These are phyloP conservation scores for Candolleomyces efflorescens DNA, from an alignment of 768 basidiomycete genomes.

Conservation along the genomic window DNA sequence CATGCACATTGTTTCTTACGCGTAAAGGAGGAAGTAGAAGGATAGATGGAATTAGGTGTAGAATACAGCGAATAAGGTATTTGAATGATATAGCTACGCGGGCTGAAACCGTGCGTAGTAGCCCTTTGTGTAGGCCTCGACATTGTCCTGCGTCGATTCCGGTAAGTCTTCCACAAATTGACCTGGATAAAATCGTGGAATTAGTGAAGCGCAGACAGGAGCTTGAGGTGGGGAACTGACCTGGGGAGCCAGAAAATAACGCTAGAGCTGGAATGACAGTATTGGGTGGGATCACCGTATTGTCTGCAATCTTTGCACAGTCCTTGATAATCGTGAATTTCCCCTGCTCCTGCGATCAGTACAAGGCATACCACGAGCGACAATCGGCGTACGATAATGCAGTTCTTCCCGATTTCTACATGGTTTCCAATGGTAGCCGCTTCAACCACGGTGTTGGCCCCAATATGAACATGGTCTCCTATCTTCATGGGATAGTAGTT, in stretches of 20 bases:
- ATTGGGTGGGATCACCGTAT: conserved; percentile 85
- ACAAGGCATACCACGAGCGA: neutral
- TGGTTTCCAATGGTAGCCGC: conserved; percentile 93
- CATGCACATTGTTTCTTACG: neutral
- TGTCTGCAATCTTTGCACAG: conserved; percentile 85
- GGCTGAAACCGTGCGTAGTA: conserved; percentile 84
- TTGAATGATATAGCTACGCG: conserved; percentile 16
- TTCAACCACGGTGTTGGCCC: conserved; percentile 84
- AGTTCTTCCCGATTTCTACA: conserved; percentile 93
- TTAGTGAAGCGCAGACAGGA: neutral
- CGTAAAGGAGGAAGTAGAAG: neutral
- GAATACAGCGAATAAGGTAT: neutral
- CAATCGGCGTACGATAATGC: conserved; percentile 71
- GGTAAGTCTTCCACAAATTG: conserved; percentile 81
- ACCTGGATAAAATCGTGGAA: conserved; percentile 41
- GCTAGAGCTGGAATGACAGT: conserved; percentile 90
- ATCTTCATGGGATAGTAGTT: conserved; percentile 99
- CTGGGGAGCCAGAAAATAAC: conserved; percentile 85
- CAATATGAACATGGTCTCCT: conserved; percentile 93
- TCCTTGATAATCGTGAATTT: conserved; percentile 98
- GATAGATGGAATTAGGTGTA: neutral
- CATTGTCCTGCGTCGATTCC: conserved; percentile 90
- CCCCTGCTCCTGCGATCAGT: conserved; percentile 49
- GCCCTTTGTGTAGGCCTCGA: conserved; percentile 81
- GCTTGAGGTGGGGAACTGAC: conserved; percentile 35